These are phyloP conservation scores for Trametes hirsuta DNA, from an alignment of 1,284 basidiomycete genomes.

Conservation along the genomic window DNA sequence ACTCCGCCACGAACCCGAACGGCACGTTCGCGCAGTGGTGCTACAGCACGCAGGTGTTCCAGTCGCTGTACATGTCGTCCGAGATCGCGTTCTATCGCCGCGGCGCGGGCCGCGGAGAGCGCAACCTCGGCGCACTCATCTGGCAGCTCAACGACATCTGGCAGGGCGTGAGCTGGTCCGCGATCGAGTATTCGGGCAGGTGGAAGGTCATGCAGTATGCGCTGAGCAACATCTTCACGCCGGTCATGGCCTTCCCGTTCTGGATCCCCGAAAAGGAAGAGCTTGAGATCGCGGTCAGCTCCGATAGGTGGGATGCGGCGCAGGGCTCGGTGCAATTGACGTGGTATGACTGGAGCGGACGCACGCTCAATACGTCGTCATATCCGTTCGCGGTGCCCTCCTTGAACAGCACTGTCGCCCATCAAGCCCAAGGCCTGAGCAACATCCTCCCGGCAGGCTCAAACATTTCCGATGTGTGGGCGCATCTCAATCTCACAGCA, in stretches of 20 bases:
- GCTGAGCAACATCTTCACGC: slow-evolving; percentile 48
- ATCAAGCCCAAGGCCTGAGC: slow-evolving; percentile 42
- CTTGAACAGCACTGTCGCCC: slow-evolving; percentile 55
- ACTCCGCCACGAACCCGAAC: slow-evolving; percentile 49
- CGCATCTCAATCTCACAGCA: slow-evolving; percentile 53
- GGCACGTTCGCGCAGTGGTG: slow-evolving; percentile 61
- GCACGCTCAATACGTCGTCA: slow-evolving; percentile 40
- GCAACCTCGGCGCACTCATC: slow-evolving; percentile 61
- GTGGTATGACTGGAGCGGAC: slow-evolving; percentile 62
- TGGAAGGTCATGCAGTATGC: slow-evolving; percentile 67
- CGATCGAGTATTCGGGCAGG: slow-evolving; percentile 61
- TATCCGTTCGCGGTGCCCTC: slow-evolving; percentile 48
- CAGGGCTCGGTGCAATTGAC: slow-evolving; percentile 52
- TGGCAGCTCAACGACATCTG: slow-evolving; percentile 74
- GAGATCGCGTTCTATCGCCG: slow-evolving; percentile 65
- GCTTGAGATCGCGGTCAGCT: slow-evolving; percentile 53
- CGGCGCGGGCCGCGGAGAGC: slow-evolving; percentile 56
- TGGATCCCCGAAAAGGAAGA: slow-evolving; percentile 52
- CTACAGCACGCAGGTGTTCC: slow-evolving; percentile 62
- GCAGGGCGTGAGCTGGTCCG: slow-evolving; percentile 64
- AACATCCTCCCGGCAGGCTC: slow-evolving; percentile 49
- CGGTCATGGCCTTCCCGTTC: slow-evolving; percentile 56
- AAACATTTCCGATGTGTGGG: slow-evolving; percentile 49
- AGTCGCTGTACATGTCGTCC: slow-evolving; percentile 60
- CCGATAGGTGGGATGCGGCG: slow-evolving; percentile 54